These are phyloP conservation scores for Cyclostephanos invisitatus DNA, from an alignment of 108 stramenopile genomes.

Conservation along the genomic window DNA sequence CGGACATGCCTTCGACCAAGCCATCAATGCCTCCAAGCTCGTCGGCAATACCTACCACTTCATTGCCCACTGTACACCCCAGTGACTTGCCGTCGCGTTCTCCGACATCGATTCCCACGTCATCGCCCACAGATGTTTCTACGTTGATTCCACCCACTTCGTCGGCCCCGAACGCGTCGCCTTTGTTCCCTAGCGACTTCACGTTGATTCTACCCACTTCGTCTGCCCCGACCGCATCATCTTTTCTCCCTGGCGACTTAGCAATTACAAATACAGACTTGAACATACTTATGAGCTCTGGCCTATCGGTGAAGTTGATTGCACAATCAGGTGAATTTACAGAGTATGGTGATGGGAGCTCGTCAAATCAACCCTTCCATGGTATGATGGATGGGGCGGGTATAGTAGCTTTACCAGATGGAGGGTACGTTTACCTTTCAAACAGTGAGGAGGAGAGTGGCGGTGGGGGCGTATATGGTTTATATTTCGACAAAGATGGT, in stretches of 20 bases:
- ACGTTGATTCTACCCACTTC: not conserved
- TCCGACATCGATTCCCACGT: not conserved
- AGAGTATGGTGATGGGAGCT: slow-evolving; percentile 19
- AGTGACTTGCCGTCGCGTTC: not conserved
- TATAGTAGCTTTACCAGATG: slow-evolving; percentile 15
- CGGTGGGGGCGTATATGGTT: slow-evolving; percentile 40
- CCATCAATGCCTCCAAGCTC: not conserved
- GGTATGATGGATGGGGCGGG: slow-evolving; percentile 48
- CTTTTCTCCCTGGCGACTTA: not conserved
- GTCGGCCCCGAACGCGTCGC: not conserved
- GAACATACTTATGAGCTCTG: not conserved
- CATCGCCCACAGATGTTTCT: not conserved
- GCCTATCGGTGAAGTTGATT: slow-evolving; percentile 10
- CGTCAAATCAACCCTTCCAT: slow-evolving; percentile 41
- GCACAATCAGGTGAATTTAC: slow-evolving; percentile 33
- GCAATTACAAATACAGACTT: not conserved
- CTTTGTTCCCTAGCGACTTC: not conserved
- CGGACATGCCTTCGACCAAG: too few species aligned
- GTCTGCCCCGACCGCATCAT: not conserved
- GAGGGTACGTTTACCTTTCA: slow-evolving; percentile 50
- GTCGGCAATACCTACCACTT: not conserved
- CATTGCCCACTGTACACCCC: not conserved
- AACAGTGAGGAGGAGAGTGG: slow-evolving; percentile 35
- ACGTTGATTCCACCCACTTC: not conserved
- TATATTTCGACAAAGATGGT: slow-evolving; percentile 40